Conservation (phyloP, 1,284 basidiomycete species). For the Ustilago tritici region DNA sequence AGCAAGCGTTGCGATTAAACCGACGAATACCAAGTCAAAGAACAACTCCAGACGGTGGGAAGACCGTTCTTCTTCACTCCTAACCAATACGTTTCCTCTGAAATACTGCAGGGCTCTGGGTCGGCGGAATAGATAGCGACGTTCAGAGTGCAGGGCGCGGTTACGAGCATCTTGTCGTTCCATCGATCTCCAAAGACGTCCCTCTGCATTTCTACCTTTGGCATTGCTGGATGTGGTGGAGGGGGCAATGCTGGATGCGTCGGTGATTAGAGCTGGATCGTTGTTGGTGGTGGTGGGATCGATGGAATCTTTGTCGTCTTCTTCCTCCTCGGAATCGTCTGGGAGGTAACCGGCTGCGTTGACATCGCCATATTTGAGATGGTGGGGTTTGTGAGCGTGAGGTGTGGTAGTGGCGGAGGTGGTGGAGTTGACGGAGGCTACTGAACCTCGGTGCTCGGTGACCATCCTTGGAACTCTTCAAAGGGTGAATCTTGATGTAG, state of each 20-base stretch:
- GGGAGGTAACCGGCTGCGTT: slow-evolving; percentile 43
- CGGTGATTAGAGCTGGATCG: background rate
- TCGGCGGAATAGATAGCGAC: slow-evolving; percentile 59
- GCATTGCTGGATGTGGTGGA: slow-evolving; percentile 14
- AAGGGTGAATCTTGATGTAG: background rate
- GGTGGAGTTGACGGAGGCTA: slow-evolving; percentile 17
- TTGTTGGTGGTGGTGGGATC: background rate
- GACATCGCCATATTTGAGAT: slow-evolving; percentile 58
- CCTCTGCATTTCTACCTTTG: slow-evolving; percentile 36
- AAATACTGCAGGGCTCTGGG: slow-evolving; percentile 63
- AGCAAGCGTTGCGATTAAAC: slow-evolving; percentile 57
- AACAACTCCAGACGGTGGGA: slow-evolving; percentile 56
- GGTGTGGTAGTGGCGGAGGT: background rate
- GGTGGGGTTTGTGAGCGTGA: slow-evolving; percentile 44
- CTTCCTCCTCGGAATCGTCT: slow-evolving; percentile 36
- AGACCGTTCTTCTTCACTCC: slow-evolving; percentile 54
- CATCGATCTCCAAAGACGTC: slow-evolving; percentile 26
- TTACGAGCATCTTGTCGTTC: slow-evolving; percentile 38
- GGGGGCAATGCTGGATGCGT: slow-evolving; percentile 12
- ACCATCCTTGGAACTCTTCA: slow-evolving; percentile 10
- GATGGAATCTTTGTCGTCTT: slow-evolving; percentile 5
- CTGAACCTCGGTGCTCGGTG: slow-evolving; percentile 25
- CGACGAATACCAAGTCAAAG: slow-evolving; percentile 62
- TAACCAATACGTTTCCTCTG: slow-evolving; percentile 51
- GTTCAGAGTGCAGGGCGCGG: slow-evolving; percentile 38